A percentile compares a stretch with the other conserved stretches of the same genome.
Conservation (phyloP, 208 protist species). For the Leishmania tropica region DNA sequence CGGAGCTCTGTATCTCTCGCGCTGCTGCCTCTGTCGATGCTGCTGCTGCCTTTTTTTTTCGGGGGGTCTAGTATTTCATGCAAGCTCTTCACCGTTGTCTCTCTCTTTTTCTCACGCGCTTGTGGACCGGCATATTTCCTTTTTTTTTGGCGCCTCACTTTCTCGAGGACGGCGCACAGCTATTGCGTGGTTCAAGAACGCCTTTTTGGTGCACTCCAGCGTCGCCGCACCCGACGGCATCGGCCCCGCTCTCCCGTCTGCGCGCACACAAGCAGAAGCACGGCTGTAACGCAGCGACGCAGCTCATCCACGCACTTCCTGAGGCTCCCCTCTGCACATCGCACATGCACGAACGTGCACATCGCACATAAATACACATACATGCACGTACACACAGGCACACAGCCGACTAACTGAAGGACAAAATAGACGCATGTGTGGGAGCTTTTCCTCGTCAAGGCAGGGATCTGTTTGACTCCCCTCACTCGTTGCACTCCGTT, state of each 20-base stretch:
- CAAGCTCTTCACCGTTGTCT: not conserved
- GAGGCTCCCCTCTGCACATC: not conserved
- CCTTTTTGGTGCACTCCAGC: not conserved
- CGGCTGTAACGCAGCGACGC: not conserved
- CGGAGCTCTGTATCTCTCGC: not conserved
- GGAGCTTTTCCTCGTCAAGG: not conserved
- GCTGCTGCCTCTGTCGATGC: not conserved
- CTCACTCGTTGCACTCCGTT: not conserved
- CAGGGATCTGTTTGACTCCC: not conserved
- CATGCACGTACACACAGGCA: not conserved
- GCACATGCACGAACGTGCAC: too few relatives aligned
- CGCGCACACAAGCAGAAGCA: not conserved
- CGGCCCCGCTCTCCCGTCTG: not conserved
- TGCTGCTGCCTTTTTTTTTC: not conserved
- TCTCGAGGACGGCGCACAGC: not conserved
- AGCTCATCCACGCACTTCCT: conserved; percentile 1
- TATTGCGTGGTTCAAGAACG: not conserved
- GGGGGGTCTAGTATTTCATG: not conserved
- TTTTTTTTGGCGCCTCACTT: not conserved
- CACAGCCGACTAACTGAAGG: not conserved
- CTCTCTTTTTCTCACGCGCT: not conserved
- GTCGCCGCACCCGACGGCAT: not conserved
- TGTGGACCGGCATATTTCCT: not conserved
- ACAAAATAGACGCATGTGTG: not conserved
- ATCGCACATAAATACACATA: not conserved